Evolutionary conservation across 139 green algal species (phyloP), one percentile per base, ranked within the genome.

Genomic region (Chlorella sp.): DNA sequence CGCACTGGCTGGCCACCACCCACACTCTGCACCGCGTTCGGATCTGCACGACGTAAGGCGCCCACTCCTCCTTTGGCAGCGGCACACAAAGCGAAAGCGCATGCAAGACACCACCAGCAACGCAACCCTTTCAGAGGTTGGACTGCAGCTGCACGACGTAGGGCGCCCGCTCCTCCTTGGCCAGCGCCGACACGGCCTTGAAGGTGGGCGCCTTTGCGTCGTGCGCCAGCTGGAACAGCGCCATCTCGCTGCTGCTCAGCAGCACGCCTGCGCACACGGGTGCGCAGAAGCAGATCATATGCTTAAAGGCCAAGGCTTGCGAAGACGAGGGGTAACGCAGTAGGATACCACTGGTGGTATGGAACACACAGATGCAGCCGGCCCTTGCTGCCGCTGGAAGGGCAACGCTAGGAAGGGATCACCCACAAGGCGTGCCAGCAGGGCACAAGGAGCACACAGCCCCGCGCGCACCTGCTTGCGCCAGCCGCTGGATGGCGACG

Each of bases 181-280:
- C 80, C 10, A 93, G 74, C 0, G 69, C 71, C 4, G 32, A 77
- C 55, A 96, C 84, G 17, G 76, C 74, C 77, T 94, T 94, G 81
- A 96, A 96, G 23, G 75, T 77, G 30, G 86, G 84, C 74, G 89
- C 80, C 74, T 85, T 85, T 24, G 91, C 85, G 60, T 88, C 81
- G 6, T 72, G 71, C 36, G 76, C 71, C 34, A 96, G 75, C 81
- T 96, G 82, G 73, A 96, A 95, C 35, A 93, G 35, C 1, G 80
- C 81, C 80, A 83, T 86, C 83, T 93, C 88, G 35, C 69, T 81
- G 69, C 77, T 90, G 35, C 35, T 71, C 10, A 89, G 35, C 5
- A 86, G 69, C 62, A 69, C 77, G 17, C 75, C 82, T 74, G 76
- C 32, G 62, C 59, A 65, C 10, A 55, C 42, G 17, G 10, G 42